Evolutionary conservation across 768 basidiomycete genomes (phyloP), one percentile per base, ranked within the genome.

Genomic region (Grammothele lineata): DNA sequence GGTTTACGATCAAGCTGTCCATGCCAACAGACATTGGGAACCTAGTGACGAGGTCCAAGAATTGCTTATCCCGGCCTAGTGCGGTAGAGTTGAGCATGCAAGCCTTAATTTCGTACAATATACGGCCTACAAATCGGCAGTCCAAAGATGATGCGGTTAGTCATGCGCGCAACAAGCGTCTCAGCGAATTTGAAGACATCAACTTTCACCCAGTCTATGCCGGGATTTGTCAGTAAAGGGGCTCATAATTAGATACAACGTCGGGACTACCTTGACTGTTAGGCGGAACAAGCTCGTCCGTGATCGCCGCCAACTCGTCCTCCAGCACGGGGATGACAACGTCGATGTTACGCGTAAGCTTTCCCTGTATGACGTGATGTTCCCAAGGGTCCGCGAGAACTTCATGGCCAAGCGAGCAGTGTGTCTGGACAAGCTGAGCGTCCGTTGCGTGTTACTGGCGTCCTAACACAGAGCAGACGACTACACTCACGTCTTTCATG

Each of bases 111-210:
- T n/a, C n/a, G n/a, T n/a, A n/a, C n/a, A 27, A 37, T 24, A 19
- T 32, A 15, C 8, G 9, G 62, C 70, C 21, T 36, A 76, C 78
- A 78, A 1, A 74, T 40, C 2, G 76, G 75, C 24, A 69, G 58
- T 0, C 78, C 80, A 5, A 80, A 71, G 43, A 80, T 74, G 0
- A 69, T 37, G 15, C 79, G 68, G 50, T 74, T 77, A 39, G 60
- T 71, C 3, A 65, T 58, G 32, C 74, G 67, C 27, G 67, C 63
- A 10, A 79, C 57, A 47, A 57, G 64, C 8, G 67, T 53, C 0
- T 53, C 10, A 57, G 58, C 76, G 76, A 78, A n/a, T 71, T 74
- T 56, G 36, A 10, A 22, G n/a, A 21, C 5, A 9, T 32, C 30
- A 32, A 32, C 30, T 15, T n/a, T n/a, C 30, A 32, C 15, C 30